These are phyloP conservation scores for Centrapalus pauciflorus DNA, from an alignment of 129 eudicot species.

Conservation along the genomic window DNA sequence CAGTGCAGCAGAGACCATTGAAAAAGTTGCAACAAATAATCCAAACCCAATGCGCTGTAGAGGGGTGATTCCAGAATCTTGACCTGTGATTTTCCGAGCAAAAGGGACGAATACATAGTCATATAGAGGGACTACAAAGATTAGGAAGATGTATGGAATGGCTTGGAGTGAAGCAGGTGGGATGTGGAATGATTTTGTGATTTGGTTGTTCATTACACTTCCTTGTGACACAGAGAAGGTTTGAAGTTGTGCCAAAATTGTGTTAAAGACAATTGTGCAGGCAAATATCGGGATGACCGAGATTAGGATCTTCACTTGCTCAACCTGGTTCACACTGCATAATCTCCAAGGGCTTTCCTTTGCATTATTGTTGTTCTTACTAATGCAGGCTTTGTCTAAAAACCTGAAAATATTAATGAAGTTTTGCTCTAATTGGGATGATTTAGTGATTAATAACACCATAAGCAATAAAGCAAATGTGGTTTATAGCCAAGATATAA, in stretches of 20 bases:
- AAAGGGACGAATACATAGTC: conserved; percentile 72
- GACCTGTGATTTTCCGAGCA: conserved; percentile 62
- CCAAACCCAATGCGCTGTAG: conserved; percentile 78
- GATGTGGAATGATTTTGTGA: conserved; percentile 60
- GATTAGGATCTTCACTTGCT: conserved; percentile 73
- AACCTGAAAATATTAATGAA: conserved; percentile 74
- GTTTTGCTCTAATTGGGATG: background rate
- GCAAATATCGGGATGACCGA: conserved; percentile 82
- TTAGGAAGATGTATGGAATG: conserved; percentile 82
- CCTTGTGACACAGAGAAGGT: conserved; percentile 99
- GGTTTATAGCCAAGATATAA: background rate
- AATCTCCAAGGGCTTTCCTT: conserved; percentile 69
- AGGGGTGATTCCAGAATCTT: conserved; percentile 73
- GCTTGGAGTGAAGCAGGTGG: conserved; percentile 98
- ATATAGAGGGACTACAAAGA: conserved; percentile 79
- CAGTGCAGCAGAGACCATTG: conserved; percentile 86
- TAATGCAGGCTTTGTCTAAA: conserved; percentile 90
- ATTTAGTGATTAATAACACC: background rate
- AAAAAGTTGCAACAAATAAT: conserved; percentile 66
- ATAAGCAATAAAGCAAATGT: background rate
- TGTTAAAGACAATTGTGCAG: conserved; percentile 85
- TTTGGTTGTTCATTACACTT: conserved; percentile 70
- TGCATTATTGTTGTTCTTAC: conserved; percentile 15
- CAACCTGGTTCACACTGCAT: conserved; percentile 68
- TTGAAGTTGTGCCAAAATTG: conserved; percentile 88